Percentiles rank a stretch among this genome's conserved stretches.
Evolutionary conservation across 2,329 filamentous ascomycete genomes (phyloP).

Genomic region (Xylariaceae sp.): DNA sequence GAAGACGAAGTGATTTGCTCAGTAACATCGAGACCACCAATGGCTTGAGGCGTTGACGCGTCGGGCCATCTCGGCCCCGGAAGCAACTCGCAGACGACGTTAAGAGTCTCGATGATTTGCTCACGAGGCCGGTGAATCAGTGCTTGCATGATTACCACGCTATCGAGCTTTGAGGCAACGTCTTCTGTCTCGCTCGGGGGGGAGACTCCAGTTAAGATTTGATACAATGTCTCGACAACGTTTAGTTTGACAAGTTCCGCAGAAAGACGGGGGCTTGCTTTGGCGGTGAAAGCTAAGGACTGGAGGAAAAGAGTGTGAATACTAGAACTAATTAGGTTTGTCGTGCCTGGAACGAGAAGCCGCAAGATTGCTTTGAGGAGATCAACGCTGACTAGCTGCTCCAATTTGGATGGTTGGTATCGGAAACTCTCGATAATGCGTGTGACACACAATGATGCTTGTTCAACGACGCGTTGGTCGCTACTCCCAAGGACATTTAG

Average conservation of each 20-base stretch:
- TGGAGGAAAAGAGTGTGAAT: constrained; percentile 96
- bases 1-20: constrained; percentile 42
- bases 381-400: constrained; percentile 86
- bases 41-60: constrained; percentile 36
- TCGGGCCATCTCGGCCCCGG: constrained; percentile 63
- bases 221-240: constrained; percentile 94
- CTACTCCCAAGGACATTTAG: constrained; percentile 85
- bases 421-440: constrained; percentile 97
- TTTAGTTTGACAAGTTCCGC: constrained; percentile 93
- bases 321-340: constrained; percentile 87
- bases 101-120: constrained; percentile 94
- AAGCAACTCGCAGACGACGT: constrained; percentile 92
- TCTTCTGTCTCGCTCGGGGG: constrained; percentile 76
- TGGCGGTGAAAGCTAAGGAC: constrained; percentile 83
- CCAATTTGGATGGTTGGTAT: constrained; percentile 78
- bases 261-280: constrained; percentile 80
- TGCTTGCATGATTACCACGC: constrained; percentile 97
- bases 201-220: constrained; percentile 93
- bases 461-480: constrained; percentile 94
- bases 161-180: constrained; percentile 82
- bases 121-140: constrained; percentile 92
- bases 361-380: constrained; percentile 80
- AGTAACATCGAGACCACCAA: constrained; percentile 32
- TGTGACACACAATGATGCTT: constrained; percentile 91
- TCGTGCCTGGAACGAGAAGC: constrained; percentile 86